A percentile compares a stretch with the other conserved stretches of the same genome.
These are phyloP conservation scores for Moesziomyces antarcticus DNA, from an alignment of 1,284 basidiomycete species.

Conservation along the genomic window DNA sequence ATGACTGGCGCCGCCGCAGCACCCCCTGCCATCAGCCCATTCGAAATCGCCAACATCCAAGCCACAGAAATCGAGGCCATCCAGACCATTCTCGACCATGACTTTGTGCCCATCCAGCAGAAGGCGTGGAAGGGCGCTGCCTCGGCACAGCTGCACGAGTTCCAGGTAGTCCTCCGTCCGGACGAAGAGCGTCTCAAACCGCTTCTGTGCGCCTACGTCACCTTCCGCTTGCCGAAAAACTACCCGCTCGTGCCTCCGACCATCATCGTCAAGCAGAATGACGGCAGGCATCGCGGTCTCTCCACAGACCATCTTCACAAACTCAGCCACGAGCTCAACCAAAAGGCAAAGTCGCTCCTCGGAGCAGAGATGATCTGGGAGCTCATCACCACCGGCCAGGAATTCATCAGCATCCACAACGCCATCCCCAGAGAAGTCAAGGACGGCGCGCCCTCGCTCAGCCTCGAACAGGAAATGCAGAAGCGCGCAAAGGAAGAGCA, in stretches of 20 bases:
- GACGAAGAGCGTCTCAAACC: constrained; percentile 56
- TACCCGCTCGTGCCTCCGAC: constrained; percentile 57
- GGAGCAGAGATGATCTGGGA: constrained; percentile 68
- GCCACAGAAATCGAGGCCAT: constrained; percentile 61
- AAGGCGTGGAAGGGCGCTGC: constrained; percentile 53
- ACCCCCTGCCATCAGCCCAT: constrained; percentile 23
- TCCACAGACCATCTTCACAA: constrained; percentile 28
- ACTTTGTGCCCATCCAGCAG: constrained; percentile 48
- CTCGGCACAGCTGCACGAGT: constrained; percentile 45
- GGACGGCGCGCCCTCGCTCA: constrained; percentile 45
- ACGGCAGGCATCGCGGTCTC: constrained; percentile 49
- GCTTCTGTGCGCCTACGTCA: constrained; percentile 48
- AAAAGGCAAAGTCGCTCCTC: constrained; percentile 53
- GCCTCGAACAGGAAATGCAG: constrained; percentile 64
- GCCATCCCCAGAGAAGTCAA: constrained; percentile 28
- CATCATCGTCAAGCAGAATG: constrained; percentile 47
- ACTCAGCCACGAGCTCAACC: constrained; percentile 45
- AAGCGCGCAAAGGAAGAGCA: constrained; percentile 56
- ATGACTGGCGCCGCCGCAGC: constrained; percentile 14
- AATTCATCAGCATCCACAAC: constrained; percentile 60
- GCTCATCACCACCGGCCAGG: constrained; percentile 59
- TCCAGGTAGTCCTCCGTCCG: constrained; percentile 55
- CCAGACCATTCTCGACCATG: constrained; percentile 56
- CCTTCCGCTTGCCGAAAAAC: constrained; percentile 57
- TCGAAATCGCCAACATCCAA: constrained; percentile 59